Percentiles rank a stretch among this genome's conserved stretches.
phyloP scores from a whole-genome alignment of 2,329 filamentous ascomycete genomes.

The Phialemoniopsis sp. region DNA sequence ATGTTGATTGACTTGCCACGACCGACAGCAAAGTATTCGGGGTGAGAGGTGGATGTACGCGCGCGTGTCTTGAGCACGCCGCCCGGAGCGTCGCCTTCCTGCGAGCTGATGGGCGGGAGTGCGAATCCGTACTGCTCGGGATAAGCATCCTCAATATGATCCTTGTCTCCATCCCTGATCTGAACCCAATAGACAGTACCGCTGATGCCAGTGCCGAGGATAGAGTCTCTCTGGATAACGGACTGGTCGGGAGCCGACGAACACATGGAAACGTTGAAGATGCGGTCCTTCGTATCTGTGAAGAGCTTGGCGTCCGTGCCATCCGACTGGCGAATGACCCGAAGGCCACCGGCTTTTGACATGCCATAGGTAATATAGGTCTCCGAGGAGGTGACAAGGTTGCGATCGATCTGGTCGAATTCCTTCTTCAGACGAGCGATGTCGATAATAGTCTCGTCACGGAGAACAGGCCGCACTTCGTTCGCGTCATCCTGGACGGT shows the following conservation, averaged over 20 bases:
- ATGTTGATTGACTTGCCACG: conserved; percentile 95
- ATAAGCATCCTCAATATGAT: conserved; percentile 73
- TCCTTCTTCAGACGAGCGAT: conserved; percentile 95
- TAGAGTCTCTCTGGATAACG: conserved; percentile 65
- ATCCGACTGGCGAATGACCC: conserved; percentile 91
- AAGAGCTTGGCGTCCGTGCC: conserved; percentile 91
- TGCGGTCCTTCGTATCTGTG: conserved; percentile 83
- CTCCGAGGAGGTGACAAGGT: conserved; percentile 82
- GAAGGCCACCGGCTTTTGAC: conserved; percentile 86
- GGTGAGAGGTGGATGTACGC: conserved; percentile 81
- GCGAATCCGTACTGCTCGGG: conserved; percentile 84
- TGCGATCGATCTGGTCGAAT: conserved; percentile 95
- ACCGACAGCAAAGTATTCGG: conserved; percentile 91
- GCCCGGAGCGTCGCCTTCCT: conserved; percentile 86
- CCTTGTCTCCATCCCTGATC: conserved; percentile 71
- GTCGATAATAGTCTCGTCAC: conserved; percentile 79
- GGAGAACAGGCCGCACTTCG: conserved; percentile 59
- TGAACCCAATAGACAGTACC: conserved; percentile 96
- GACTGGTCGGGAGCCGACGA: conserved; percentile 55
- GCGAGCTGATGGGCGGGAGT: conserved; percentile 78
- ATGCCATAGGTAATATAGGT: conserved; percentile 93
- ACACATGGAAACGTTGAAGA: conserved; percentile 90
- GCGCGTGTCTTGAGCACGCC: conserved; percentile 94
- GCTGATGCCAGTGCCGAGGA: conserved; percentile 90
- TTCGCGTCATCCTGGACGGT: conserved; percentile 58